Evolutionary conservation across 1,284 basidiomycete species (phyloP), one percentile per base, ranked within the genome.

Genomic region (Neotropicomus parvogracilis): DNA sequence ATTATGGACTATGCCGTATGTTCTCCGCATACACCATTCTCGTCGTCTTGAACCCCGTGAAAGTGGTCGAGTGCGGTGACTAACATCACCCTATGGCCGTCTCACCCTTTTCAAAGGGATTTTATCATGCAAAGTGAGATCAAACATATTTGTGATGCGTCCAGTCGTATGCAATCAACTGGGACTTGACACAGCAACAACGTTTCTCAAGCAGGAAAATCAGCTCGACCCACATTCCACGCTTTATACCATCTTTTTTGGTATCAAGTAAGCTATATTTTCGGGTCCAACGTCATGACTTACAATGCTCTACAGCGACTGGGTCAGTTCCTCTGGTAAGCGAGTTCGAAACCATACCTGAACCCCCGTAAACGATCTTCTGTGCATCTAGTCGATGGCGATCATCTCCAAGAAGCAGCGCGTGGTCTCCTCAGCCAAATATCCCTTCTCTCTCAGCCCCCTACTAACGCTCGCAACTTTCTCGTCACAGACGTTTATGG

Each of bases 401-500:
- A 64, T 24, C 60, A 70, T 48, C 60, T 74, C 21, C 62, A 61
- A 1, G 46, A 64, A 48, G 70, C 67, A 29, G 70, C 69, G 0
- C 58, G 59, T 28, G 60, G 62, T 35, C 62, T 77, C 24, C 56
- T 73, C 14, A 60, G 64, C 29, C 65, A 71, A 43, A 68, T 75
- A n/a, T 41, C 61, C 3, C 59, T 63, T 39, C 67, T 78, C 19
- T 61, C 66, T 1, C 66, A 69, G 7, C 67, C 71, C 4, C 73
- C 76, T 1, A 72, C 65, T 16, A 72, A 71, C 42, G 75, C 73
- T 3, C 63, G 66, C 16, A 70, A 74, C 47, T 70, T 79, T 49
- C 68, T 79, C 12, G 49, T 78, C 5, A 65, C 75, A 1, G 75
- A 78, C 47, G 70, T 66, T 28, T 79, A 79, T 26, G 76, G 77